Evolutionary conservation across 2,329 filamentous ascomycete genomes (phyloP).

Genomic region (Aspergillus pseudoglaucus): DNA sequence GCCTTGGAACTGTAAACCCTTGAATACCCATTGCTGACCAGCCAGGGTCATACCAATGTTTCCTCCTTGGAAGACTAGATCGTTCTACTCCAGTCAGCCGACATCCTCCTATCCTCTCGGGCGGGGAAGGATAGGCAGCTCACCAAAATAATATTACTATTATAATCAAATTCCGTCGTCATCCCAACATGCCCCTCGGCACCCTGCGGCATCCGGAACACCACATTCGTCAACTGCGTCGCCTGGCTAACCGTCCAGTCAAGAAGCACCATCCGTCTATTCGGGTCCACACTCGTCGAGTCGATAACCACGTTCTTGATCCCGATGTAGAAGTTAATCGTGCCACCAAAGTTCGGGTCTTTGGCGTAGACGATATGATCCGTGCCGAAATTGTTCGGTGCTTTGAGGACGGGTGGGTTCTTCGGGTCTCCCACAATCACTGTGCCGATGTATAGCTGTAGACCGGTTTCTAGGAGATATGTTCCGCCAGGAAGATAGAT

Average conservation of each 20-base stretch:
- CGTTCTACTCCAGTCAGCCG: constrained; percentile 13
- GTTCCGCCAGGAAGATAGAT: constrained; percentile 25
- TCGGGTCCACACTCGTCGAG: constrained; percentile 22
- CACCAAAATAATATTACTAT: constrained; percentile 18
- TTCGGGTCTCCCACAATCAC: constrained; percentile 34
- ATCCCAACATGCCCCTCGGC: constrained; percentile 30
- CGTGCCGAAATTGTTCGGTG: constrained; percentile 45
- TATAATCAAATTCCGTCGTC: constrained; percentile 23
- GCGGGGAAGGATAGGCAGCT: no score
- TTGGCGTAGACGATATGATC: constrained; percentile 51
- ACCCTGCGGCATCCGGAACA: constrained; percentile 30
- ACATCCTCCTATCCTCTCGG: neutral
- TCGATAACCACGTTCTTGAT: constrained; percentile 36
- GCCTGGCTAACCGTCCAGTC: constrained; percentile 37
- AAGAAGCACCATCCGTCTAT: constrained; percentile 24
- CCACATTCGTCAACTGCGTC: constrained; percentile 32
- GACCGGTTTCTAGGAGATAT: constrained; percentile 17
- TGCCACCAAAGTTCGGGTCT: constrained; percentile 25
- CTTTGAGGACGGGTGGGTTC: constrained; percentile 47
- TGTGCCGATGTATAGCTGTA: constrained; percentile 28
- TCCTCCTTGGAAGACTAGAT: constrained; percentile 22
- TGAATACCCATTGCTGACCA: constrained; percentile 35
- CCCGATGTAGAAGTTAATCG: constrained; percentile 31
- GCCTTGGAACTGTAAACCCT: constrained; percentile 52
- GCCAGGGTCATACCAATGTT: constrained; percentile 24